A percentile compares a stretch with the other conserved stretches of the same genome.
These are phyloP conservation scores for Hamigera avellanea DNA, from an alignment of 495 filamentous ascomycete genomes.

Conservation along the genomic window DNA sequence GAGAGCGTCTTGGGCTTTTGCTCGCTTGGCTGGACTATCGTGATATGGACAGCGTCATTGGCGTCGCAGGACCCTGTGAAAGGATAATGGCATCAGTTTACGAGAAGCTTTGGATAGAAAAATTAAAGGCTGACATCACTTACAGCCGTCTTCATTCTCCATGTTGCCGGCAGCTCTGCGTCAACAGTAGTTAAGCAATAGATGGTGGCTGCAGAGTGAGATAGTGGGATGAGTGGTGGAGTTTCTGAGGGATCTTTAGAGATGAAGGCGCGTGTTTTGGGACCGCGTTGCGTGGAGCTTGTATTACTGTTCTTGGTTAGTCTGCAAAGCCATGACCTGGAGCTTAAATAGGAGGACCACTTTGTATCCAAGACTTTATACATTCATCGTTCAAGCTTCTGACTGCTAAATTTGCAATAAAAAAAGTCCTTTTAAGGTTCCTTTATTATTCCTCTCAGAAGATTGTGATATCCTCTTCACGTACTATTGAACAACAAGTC, in stretches of 20 bases:
- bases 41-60: slow-evolving; percentile 63
- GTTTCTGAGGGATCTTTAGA: too few species aligned
- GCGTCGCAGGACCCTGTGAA: slow-evolving; percentile 58
- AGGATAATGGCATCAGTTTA: not conserved
- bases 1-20: slow-evolving; percentile 44
- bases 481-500: too few species aligned
- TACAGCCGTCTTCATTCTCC: not conserved
- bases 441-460: too few species aligned
- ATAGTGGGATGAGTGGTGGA: too few species aligned
- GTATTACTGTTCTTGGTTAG: not conserved
- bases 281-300: not conserved
- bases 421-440: too few species aligned
- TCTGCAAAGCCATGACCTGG: not conserved
- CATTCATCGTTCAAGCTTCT: too few species aligned
- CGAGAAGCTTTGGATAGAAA: not conserved
- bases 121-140: not conserved
- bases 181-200: not conserved
- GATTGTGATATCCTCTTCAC: too few species aligned
- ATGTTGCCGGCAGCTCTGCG: not conserved
- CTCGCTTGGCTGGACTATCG: slow-evolving; percentile 48
- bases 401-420: too few species aligned
- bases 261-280: too few species aligned
- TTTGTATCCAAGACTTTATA: too few species aligned
- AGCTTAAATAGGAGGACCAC: too few species aligned
- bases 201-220: too few species aligned